Conservation (phyloP, 108 stramenopile genomes). For the Fragilaria radians region DNA sequence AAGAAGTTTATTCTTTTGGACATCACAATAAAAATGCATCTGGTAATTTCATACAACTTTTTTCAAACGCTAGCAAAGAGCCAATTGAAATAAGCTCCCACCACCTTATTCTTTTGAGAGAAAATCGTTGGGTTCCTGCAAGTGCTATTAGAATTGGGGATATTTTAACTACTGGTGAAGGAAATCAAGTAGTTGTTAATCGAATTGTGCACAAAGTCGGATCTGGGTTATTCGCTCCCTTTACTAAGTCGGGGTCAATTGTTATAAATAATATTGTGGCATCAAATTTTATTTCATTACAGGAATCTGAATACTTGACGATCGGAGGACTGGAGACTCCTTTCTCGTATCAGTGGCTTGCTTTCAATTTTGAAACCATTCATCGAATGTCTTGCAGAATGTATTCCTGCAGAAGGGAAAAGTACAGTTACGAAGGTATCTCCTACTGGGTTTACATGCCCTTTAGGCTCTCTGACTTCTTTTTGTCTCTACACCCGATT, state of each 20-base stretch:
- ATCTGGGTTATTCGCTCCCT: background rate
- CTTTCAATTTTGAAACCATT: background rate
- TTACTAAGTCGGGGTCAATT: background rate
- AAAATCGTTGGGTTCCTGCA: background rate
- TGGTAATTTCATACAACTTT: background rate
- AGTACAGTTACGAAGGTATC: background rate
- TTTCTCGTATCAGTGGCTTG: background rate
- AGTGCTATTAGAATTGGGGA: background rate
- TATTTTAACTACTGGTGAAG: background rate
- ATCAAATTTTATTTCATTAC: background rate
- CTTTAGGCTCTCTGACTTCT: too few relatives aligned
- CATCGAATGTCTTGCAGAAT: background rate
- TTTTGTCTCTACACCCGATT: too few relatives aligned
- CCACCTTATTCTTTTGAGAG: background rate
- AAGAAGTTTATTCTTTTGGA: background rate
- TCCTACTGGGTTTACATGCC: background rate
- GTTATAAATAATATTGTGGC: background rate
- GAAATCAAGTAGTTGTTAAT: background rate
- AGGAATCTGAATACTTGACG: background rate
- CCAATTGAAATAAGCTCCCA: background rate
- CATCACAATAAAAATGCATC: background rate
- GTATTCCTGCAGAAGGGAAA: background rate
- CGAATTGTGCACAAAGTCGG: background rate
- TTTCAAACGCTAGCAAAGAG: background rate
- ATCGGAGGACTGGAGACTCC: background rate